Conservation (phyloP, 352 stramenopile genomes). For the Globisporangium uncinulatum region DNA sequence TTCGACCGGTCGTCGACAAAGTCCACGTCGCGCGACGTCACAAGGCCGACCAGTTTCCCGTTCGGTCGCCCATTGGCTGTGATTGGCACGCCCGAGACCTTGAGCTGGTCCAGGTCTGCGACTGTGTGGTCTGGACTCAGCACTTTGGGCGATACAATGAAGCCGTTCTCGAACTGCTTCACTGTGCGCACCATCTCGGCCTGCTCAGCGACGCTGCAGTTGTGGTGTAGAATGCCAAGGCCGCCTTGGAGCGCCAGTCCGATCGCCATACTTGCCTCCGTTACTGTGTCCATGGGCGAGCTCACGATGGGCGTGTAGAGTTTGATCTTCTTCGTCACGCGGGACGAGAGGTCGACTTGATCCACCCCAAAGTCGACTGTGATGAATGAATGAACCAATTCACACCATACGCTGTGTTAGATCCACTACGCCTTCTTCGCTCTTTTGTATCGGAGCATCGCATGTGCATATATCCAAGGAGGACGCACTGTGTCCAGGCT, state of each 20-base stretch:
- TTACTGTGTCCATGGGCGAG: constrained; percentile 99
- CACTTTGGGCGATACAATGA: constrained; percentile 97
- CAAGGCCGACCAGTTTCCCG: constrained; percentile 95
- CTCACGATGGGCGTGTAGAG: constrained; percentile 94
- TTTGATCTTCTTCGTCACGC: constrained; percentile 89
- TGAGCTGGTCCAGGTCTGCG: constrained; percentile 91
- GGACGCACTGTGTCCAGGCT: constrained; percentile 66
- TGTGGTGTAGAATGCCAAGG: constrained; percentile 99
- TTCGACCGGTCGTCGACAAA: constrained; percentile 92
- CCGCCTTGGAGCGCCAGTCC: constrained; percentile 97
- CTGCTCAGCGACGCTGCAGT: constrained; percentile 95
- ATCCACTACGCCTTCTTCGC: no score
- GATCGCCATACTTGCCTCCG: constrained; percentile 98
- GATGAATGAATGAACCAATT: neutral
- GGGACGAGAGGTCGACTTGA: constrained; percentile 90
- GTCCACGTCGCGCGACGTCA: constrained; percentile 97
- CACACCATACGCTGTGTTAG: no score
- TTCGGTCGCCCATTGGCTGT: constrained; percentile 94
- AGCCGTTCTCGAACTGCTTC: constrained; percentile 99
- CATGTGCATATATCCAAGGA: neutral
- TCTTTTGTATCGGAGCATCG: no score
- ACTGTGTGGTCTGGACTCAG: constrained; percentile 91
- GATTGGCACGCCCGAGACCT: constrained; percentile 96
- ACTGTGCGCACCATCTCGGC: constrained; percentile 86
- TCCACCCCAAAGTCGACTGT: constrained; percentile 91